Conservation (phyloP, 176 grass and related monocot genomes). For the Rhipidocladum racemiflorum region DNA sequence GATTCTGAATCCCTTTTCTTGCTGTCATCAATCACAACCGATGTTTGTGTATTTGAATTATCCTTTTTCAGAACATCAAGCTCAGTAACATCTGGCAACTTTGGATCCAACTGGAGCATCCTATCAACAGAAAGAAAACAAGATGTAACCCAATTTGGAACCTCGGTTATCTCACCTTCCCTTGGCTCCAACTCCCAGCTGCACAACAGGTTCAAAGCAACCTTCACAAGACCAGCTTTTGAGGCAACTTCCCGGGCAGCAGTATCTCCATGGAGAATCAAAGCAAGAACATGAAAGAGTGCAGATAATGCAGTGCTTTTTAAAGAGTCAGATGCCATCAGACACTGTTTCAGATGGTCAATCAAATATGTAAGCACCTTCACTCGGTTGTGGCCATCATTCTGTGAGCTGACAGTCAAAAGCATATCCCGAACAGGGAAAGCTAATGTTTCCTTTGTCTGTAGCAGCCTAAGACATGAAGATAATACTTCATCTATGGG, state of each 20-base stretch:
- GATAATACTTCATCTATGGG: slow-evolving; percentile 83
- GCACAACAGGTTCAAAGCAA: slow-evolving; percentile 74
- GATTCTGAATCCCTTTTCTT: slow-evolving; percentile 54
- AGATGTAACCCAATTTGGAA: slow-evolving; percentile 91
- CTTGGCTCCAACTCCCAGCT: slow-evolving; percentile 56
- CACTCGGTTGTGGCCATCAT: slow-evolving; percentile 77
- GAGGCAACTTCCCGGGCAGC: slow-evolving; percentile 72
- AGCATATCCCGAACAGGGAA: slow-evolving; percentile 92
- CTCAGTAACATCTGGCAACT: slow-evolving; percentile 73
- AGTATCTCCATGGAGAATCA: slow-evolving; percentile 88
- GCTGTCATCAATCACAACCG: slow-evolving; percentile 71
- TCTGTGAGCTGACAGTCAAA: slow-evolving; percentile 86
- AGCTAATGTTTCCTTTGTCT: slow-evolving; percentile 76
- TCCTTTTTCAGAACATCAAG: slow-evolving; percentile 81
- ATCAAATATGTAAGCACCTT: slow-evolving; percentile 89
- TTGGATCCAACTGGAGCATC: slow-evolving; percentile 87
- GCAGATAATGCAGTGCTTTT: slow-evolving; percentile 61
- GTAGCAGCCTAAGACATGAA: slow-evolving; percentile 73
- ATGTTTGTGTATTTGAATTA: slow-evolving; percentile 36
- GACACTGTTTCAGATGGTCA: slow-evolving; percentile 76
- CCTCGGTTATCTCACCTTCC: slow-evolving; percentile 43
- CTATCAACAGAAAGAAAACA: slow-evolving; percentile 97
- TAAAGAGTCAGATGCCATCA: slow-evolving; percentile 37
- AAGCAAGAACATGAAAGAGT: slow-evolving; percentile 86
- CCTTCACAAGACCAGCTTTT: slow-evolving; percentile 71